phyloP scores from a whole-genome alignment of 352 stramenopile genomes.

The Globisporangium radiosum region DNA sequence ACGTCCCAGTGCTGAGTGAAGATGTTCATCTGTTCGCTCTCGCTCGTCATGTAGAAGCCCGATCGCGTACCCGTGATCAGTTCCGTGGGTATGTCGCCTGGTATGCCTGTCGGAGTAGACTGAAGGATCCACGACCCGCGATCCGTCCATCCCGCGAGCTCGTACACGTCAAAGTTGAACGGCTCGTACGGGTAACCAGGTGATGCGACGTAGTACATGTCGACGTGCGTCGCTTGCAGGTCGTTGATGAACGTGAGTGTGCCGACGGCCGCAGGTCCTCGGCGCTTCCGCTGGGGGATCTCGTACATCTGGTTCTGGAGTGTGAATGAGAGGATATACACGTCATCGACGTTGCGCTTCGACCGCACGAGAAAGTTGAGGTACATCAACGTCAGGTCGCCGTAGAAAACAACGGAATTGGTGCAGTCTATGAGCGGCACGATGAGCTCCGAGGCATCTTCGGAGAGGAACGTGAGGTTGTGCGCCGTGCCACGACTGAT shows the following conservation, averaged over 20 bases:
- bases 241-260: slow-evolving; percentile 15
- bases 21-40: slow-evolving; percentile 24
- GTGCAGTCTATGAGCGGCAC: slow-evolving; percentile 18
- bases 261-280: neutral
- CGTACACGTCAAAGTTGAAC: neutral
- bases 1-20: slow-evolving; percentile 21
- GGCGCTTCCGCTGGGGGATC: neutral
- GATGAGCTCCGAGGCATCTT: slow-evolving; percentile 29
- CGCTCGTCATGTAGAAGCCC: slow-evolving; percentile 10
- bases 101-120: slow-evolving; percentile 11
- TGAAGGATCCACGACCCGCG: neutral
- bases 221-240: slow-evolving; percentile 4
- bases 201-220: slow-evolving; percentile 6
- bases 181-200: slow-evolving; percentile 21
- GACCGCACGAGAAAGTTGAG: slow-evolving; percentile 2
- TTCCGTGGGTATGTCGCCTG: neutral
- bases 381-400: neutral
- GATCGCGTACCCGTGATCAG: slow-evolving; percentile 12
- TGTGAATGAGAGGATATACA: neutral
- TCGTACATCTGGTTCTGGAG: slow-evolving; percentile 1
- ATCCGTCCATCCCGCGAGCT: neutral
- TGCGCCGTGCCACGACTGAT: slow-evolving; percentile 6
- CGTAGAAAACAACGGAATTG: neutral
- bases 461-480: slow-evolving; percentile 12
- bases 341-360: neutral